phyloP scores from a whole-genome alignment of 2,329 filamentous ascomycete genomes.

The Aspergillus fijiensis region DNA sequence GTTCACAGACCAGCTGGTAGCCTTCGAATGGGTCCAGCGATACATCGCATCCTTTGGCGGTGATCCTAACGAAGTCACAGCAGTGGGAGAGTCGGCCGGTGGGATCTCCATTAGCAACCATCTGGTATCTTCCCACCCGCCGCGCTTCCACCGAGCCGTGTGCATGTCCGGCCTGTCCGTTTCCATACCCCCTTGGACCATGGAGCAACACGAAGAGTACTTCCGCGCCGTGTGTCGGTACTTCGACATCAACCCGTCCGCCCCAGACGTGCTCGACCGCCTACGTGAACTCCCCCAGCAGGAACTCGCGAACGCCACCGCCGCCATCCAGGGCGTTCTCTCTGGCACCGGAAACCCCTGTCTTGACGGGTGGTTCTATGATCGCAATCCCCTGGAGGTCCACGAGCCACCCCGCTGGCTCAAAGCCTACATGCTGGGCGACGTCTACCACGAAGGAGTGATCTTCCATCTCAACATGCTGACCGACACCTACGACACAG shows the following conservation, averaged over 20 bases:
- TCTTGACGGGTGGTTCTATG: slow-evolving; percentile 28
- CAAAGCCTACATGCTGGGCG: slow-evolving; percentile 24
- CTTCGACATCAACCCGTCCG: slow-evolving; percentile 21
- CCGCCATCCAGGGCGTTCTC: slow-evolving; percentile 22
- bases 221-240: slow-evolving; percentile 22
- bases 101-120: slow-evolving; percentile 30
- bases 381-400: slow-evolving; percentile 14
- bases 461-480: slow-evolving; percentile 29
- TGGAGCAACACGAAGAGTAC: slow-evolving; percentile 24
- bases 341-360: slow-evolving; percentile 29
- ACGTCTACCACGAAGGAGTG: slow-evolving; percentile 28
- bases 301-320: slow-evolving; percentile 25
- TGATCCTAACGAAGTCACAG: slow-evolving; percentile 32
- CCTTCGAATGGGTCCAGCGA: slow-evolving; percentile 36
- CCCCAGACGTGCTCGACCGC: slow-evolving; percentile 16
- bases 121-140: slow-evolving; percentile 18
- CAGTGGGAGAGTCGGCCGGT: slow-evolving; percentile 30
- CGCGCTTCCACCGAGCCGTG: slow-evolving; percentile 24
- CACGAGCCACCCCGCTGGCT: slow-evolving; percentile 23
- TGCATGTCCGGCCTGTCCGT: slow-evolving; percentile 27
- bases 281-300: slow-evolving; percentile 25
- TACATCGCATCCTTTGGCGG: slow-evolving; percentile 37
- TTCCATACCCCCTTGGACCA: slow-evolving; percentile 24
- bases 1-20: slow-evolving; percentile 35
- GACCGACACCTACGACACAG: slow-evolving; percentile 16